Evolutionary conservation across 2,329 filamentous ascomycete genomes (phyloP).

Genomic region (Curvularia eragrostidis): DNA sequence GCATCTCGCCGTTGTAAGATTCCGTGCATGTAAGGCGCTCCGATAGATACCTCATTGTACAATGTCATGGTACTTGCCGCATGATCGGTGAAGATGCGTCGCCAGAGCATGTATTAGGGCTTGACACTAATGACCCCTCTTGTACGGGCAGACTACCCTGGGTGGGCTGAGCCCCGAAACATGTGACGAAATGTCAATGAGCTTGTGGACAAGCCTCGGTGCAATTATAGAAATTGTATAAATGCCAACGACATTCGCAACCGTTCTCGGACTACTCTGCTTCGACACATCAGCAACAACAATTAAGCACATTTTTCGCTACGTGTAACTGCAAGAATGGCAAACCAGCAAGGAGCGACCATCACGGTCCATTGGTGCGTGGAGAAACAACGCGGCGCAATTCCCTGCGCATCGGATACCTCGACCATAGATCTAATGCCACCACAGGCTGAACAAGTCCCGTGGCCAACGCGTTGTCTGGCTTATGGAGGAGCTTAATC

Average conservation of each 20-base stretch:
- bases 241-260: not conserved
- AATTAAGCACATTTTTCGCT: not conserved
- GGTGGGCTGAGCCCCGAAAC: conserved; percentile 14
- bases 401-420: not conserved
- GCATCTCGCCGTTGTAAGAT: not conserved
- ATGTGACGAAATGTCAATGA: conserved; percentile 13
- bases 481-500: conserved; percentile 81
- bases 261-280: not conserved
- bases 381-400: not conserved
- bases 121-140: conserved; percentile 10
- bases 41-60: not conserved
- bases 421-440: not conserved
- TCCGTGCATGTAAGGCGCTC: not conserved
- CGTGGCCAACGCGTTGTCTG: conserved; percentile 83
- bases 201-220: conserved; percentile 14
- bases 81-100: not conserved
- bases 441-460: conserved; percentile 77
- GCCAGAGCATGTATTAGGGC: conserved; percentile 6
- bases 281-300: not conserved
- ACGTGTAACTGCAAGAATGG: conserved; percentile 12
- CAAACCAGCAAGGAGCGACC: conserved; percentile 43
- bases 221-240: not conserved
- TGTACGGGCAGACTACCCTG: conserved; percentile 8
- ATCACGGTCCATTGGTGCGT: conserved; percentile 48
- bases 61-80: not conserved